Conservation (phyloP, 2,329 filamentous ascomycete species). For the Neoscytalidium dimidiatum region DNA sequence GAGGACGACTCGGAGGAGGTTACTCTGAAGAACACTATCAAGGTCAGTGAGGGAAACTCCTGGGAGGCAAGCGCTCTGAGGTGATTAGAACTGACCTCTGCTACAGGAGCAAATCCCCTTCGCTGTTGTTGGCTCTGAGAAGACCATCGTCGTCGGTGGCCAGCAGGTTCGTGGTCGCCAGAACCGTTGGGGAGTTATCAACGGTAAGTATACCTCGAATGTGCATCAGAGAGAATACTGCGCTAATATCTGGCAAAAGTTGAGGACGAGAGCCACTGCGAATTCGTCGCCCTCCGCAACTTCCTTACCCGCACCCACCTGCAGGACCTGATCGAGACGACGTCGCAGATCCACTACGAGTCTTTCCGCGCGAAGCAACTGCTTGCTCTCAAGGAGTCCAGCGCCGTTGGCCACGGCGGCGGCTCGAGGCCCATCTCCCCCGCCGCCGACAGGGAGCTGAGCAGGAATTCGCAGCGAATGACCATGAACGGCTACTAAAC, state of each 20-base stretch:
- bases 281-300: constrained; percentile 97
- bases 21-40: constrained; percentile 90
- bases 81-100: constrained; percentile 33
- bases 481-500: constrained; percentile 97
- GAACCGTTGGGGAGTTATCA: constrained; percentile 99
- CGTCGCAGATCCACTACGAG: constrained; percentile 99
- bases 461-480: constrained; percentile 94
- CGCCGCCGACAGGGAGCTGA: constrained; percentile 89
- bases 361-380: constrained; percentile 99
- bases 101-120: constrained; percentile 87
- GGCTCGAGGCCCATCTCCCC: constrained; percentile 94
- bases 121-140: constrained; percentile 96
- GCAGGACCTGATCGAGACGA: constrained; percentile 98
- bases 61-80: not conserved
- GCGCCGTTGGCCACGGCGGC: constrained; percentile 64
- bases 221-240: not conserved
- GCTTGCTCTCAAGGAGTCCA: constrained; percentile 96
- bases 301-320: constrained; percentile 98
- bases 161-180: constrained; percentile 97
- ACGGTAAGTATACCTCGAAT: constrained; percentile 45
- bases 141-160: constrained; percentile 95
- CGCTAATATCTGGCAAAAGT: constrained; percentile 51
- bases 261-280: constrained; percentile 98
- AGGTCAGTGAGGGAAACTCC: constrained; percentile 60
- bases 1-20: constrained; percentile 98